Base-by-base conservation (phyloP, 768 basidiomycete species). In the Coprinopsis cinerea region DNA sequence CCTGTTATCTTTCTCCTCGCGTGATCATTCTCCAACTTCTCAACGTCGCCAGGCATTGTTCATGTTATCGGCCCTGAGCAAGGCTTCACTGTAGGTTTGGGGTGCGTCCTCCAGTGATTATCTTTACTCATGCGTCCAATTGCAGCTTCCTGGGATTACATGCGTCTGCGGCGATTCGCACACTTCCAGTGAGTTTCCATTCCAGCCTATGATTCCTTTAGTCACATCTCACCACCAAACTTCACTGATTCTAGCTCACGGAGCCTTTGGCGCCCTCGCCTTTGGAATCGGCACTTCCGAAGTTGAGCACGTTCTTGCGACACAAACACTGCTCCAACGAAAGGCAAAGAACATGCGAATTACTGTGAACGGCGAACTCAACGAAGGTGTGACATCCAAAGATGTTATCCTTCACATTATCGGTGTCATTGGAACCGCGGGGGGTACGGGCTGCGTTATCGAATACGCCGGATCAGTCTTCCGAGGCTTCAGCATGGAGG, bases 201-300 rank as follows among this genome's bases (percentile, higher is more conserved):
- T n/a, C n/a, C 22, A 6, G 36, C 47, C 34, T 54, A 11, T 9
- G 2, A 20, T 1, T 15, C 24, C 18, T 44, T 39, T 6, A 1
- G 3, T 10, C 14, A 17, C 36, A 18, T 18, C 30, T 25, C 17
- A 23, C 17, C 22, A 45, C 30, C 6, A 6, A 11, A 22, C 49
- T 14, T 24, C 17, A 43, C 4, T 45, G 37, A 28, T n/a, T n/a
- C 11, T 52, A 89, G 87, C 92, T 11, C 92, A 94, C 63, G 92
- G 92, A 43, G 92, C 92, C 2, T 94, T 94, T 61, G 92, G 92
- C 41, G 91, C 92, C 41, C 77, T 94, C 53, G 92, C 92, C 0
- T 94, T 93, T 59, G 92, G 92, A 53, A 93, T 94, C 58, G 92
- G 92, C 34, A 94, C 92, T 11, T 92, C 90, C 44, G 91, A 94